Evolutionary conservation across 352 stramenopile genomes (phyloP), one percentile per base, ranked within the genome.

Genomic region (Globisporangium paroecandrum): DNA sequence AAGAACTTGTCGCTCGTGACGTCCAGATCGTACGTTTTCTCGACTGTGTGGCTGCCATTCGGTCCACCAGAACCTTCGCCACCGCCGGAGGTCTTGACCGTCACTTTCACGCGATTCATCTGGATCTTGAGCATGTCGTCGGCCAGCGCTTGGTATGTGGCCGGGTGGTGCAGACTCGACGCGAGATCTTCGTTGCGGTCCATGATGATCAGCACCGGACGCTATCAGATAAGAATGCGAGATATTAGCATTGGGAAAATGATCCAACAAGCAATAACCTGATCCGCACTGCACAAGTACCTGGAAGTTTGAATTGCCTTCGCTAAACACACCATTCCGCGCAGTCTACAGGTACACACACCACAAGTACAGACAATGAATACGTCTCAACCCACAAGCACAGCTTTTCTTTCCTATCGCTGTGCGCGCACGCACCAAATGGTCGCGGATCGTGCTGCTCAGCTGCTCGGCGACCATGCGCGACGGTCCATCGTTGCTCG

Each of bases 151-250:
- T 95, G 87, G 65, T 97, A 96, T n/a, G 89, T 94, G 41, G 93
- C 98, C 6, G 92, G 95, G 72, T 99, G 97, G 73, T 98, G 89
- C 55, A 99, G 79, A 58, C 93, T 93, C 49, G 95, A 97, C 22
- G 97, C 88, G 25, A 99, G 81, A 76, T 99, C 97, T 76, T 97
- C 90, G 72, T 98, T 98, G 15, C 97, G 96, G 76, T 99, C 96
- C 79, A 99, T 88, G 64, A 99, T 95, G 46, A 99, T 95, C 63
- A 99, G 68, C 22, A 99, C 86, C 0, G 97, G 97, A 64, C 97
- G 85, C 81, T 97, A 54, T 36, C 24, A 65, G 15, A 46, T 18
- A 25, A 3, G 27, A 32, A 32, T 32, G 27, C 27, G 6, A 32
- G 27, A 32, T 32, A 32, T 62, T 27, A 29, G 15, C 38, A n/a